phyloP scores from a whole-genome alignment of 768 basidiomycete species.

The Tricholoma bakamatsutake region DNA sequence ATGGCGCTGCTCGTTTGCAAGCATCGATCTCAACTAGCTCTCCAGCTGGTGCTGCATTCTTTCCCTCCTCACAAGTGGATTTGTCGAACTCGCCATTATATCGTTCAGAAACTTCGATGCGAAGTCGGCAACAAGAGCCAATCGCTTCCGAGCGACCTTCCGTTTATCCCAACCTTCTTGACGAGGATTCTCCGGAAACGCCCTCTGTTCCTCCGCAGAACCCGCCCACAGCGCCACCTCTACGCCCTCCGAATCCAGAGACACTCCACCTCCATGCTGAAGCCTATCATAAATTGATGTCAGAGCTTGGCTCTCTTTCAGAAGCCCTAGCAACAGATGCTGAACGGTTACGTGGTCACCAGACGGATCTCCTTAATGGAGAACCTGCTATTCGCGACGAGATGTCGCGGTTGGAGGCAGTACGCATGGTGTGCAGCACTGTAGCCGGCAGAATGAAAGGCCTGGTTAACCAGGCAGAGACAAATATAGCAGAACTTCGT shows the following conservation, averaged over 20 bases:
- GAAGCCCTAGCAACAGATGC: slow-evolving; percentile 59
- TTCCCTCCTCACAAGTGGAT: neutral
- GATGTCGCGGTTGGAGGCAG: slow-evolving; percentile 91
- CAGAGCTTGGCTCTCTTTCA: slow-evolving; percentile 67
- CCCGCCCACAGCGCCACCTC: slow-evolving; percentile 41
- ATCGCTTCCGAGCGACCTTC: slow-evolving; percentile 15
- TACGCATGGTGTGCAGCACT: slow-evolving; percentile 81
- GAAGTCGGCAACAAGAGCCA: slow-evolving; percentile 14
- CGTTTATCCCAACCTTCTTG: slow-evolving; percentile 53
- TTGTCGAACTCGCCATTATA: neutral
- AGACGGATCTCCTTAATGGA: slow-evolving; percentile 80
- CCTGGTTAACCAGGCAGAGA: slow-evolving; percentile 63
- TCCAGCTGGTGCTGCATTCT: neutral
- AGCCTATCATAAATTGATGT: slow-evolving; percentile 68
- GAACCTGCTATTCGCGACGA: slow-evolving; percentile 95
- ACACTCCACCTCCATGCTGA: slow-evolving; percentile 73
- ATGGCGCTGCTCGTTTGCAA: neutral
- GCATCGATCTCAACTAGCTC: neutral
- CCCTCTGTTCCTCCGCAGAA: slow-evolving; percentile 13
- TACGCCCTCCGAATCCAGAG: slow-evolving; percentile 87
- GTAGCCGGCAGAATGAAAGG: slow-evolving; percentile 64
- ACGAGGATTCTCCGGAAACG: slow-evolving; percentile 45
- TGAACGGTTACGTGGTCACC: slow-evolving; percentile 74
- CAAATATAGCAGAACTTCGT: slow-evolving; percentile 70
- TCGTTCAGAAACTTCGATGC: slow-evolving; percentile 4